Evolutionary conservation across 768 basidiomycete species (phyloP), one percentile per base, ranked within the genome.

Genomic region (Dictyophora rubrovolvata): DNA sequence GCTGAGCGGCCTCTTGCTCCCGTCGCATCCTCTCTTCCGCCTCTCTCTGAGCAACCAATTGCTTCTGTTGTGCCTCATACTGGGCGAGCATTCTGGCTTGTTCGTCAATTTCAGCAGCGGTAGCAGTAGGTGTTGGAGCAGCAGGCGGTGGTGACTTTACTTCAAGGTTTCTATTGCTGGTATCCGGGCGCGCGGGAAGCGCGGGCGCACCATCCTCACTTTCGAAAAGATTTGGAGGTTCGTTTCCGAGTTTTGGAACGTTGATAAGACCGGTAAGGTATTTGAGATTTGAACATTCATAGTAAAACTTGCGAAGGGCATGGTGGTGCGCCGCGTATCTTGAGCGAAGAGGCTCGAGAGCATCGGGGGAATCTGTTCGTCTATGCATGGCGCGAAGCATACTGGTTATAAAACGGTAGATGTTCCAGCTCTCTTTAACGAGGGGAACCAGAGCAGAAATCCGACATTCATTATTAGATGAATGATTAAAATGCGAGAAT

Each of bases 381-480:
- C 96, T 78, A 69, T 95, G 90, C 88, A 99, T 90, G 1, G 96
- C 96, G 22, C 96, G 80, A 69, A 98, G 75, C 96, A 99, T 99
- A 73, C 91, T 94, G 10, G 95, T 98, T 69, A 98, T 94, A 73
- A 98, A 99, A 50, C 92, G 82, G 73, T 99, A 99, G 60, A 99
- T 99, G 37, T 95, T 95, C 85, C 94, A 99, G 65, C 92, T 95
- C 73, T 99, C 96, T 73, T 99, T 99, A 56, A 99, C 96, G 12
- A 97, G 79, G 21, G 96, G 95, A 1, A 99, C 96, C 52, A 99
- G 75, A 1, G 96, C 78, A 35, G 94, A 95, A 61, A 99, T 99
- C 28, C 94, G 86, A 71, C 94, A 96, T 73, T 99, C 96, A 64
- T 99, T 99, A 69, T 96, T 97, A 51, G 84, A 76, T 17, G 92